Conservation (phyloP, 345 rosid species). For the Eucalyptus sp. region DNA sequence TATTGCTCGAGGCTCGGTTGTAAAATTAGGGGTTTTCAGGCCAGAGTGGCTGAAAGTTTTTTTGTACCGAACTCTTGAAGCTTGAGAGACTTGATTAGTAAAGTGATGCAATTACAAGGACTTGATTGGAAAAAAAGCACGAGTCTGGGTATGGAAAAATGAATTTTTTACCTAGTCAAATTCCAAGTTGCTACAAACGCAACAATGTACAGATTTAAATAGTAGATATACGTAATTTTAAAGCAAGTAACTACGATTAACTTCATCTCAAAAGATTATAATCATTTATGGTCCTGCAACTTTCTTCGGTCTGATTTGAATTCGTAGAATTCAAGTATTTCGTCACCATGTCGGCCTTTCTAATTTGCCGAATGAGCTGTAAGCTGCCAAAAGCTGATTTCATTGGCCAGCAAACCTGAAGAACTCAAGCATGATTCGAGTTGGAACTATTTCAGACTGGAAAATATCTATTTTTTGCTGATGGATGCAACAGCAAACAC, state of each 20-base stretch:
- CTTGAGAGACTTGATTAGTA: rapidly evolving
- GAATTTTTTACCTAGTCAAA: rapidly evolving
- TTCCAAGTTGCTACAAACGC: background rate
- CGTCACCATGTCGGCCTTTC: background rate
- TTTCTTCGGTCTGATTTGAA: background rate
- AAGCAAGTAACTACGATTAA: background rate
- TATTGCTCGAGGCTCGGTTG: background rate
- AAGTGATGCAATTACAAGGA: background rate
- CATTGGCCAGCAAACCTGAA: background rate
- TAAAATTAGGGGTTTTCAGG: background rate
- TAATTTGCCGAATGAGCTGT: rapidly evolving
- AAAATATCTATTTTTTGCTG: rapidly evolving
- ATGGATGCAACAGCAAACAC: background rate
- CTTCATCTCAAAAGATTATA: background rate
- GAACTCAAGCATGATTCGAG: background rate
- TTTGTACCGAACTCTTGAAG: background rate
- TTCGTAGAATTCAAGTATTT: background rate
- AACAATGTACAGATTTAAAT: background rate
- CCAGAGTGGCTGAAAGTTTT: rapidly evolving
- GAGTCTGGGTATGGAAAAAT: rapidly evolving
- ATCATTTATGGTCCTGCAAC: background rate
- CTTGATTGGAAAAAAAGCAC: background rate
- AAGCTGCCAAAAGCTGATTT: background rate
- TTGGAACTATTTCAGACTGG: background rate
- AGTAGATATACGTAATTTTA: background rate